Evolutionary conservation across 148 eudicot genomes (phyloP), one percentile per base, ranked within the genome.

Genomic region (Chenopodium quinoa): DNA sequence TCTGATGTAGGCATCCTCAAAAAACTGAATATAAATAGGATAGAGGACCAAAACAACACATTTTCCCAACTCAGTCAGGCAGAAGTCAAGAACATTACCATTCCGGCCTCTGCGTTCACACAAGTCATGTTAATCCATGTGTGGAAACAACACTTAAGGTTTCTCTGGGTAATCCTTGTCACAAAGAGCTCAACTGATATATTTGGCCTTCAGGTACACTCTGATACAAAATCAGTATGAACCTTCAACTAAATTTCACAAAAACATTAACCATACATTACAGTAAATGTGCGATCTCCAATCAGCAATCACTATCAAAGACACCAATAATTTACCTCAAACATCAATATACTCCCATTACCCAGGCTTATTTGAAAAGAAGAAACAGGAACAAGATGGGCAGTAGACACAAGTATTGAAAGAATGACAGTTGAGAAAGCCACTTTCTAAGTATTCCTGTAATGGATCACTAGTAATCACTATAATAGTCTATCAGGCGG

Each of bases 141-240:
- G 63, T 86, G 90, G 86, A 88, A 88, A 78, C 90, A 76, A 88
- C 88, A 69, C 77, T 88, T 23, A 90, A 40, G 92, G 90, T 34
- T 90, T 88, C 82, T 90, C 92, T 25, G 92, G 92, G 47, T 90
- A 90, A 80, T 88, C 89, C 78, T 86, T 90, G 90, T 90, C 90
- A 54, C 90, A 90, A 75, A 90, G 78, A 90, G 90, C 87, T 90
- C 86, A 90, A 75, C 34, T 86, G 90, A 84, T 89, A 89, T 47
- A 89, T 89, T 79, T 89, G 90, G 20, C 92, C 92, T 78, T 90
- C 92, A 85, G 86, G 92, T 31, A 86, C 90, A 66, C 82, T 88
- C 92, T 90, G 86, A 72, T 75, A 82, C 46, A 79, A 76, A 58
- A 72, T 19, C 83, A 80, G 37, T 4, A 32, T 4, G 47, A 75